Conservation (phyloP, 352 stramenopile genomes). For the Phytopythium sindhum region DNA sequence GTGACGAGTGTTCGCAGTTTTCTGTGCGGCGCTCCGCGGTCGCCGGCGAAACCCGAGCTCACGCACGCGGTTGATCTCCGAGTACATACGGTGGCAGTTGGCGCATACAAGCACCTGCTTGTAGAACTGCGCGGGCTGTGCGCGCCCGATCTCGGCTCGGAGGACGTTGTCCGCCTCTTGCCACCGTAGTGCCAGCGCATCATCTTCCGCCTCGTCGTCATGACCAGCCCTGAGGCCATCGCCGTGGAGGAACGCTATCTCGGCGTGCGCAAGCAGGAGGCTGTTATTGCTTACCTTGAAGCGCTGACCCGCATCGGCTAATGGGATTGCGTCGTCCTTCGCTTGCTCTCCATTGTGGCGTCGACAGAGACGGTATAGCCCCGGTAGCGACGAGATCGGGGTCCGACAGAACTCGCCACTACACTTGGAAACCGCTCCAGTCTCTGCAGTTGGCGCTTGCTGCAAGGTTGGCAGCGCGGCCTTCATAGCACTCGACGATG, state of each 20-base stretch:
- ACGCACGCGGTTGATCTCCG: slow-evolving; percentile 43
- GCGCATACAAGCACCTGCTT: slow-evolving; percentile 70
- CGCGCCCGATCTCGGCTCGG: slow-evolving; percentile 55
- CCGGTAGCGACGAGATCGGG: slow-evolving; percentile 25
- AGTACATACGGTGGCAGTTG: slow-evolving; percentile 76
- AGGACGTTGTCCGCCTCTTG: slow-evolving; percentile 63
- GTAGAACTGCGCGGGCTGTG: slow-evolving; percentile 72
- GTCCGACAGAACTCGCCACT: slow-evolving; percentile 64
- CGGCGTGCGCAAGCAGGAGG: slow-evolving; percentile 54
- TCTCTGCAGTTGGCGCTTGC: slow-evolving; percentile 1
- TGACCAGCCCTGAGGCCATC: not conserved
- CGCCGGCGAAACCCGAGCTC: slow-evolving; percentile 42
- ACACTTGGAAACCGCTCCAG: slow-evolving; percentile 28
- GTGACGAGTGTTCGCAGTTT: not conserved
- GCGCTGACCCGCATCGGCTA: slow-evolving; percentile 46
- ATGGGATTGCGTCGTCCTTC: slow-evolving; percentile 1
- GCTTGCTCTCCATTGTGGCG: not conserved
- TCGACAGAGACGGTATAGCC: slow-evolving; percentile 20
- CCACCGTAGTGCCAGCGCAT: slow-evolving; percentile 39
- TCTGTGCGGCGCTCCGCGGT: not conserved
- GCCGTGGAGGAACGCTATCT: slow-evolving; percentile 46
- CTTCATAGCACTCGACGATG: slow-evolving; percentile 5
- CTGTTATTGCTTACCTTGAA: slow-evolving; percentile 80
- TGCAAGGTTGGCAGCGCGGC: slow-evolving; percentile 47
- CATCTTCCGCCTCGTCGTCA: slow-evolving; percentile 11